These are phyloP conservation scores for Elsinoe necatrix DNA, from an alignment of 2,329 filamentous ascomycete species.

Conservation along the genomic window DNA sequence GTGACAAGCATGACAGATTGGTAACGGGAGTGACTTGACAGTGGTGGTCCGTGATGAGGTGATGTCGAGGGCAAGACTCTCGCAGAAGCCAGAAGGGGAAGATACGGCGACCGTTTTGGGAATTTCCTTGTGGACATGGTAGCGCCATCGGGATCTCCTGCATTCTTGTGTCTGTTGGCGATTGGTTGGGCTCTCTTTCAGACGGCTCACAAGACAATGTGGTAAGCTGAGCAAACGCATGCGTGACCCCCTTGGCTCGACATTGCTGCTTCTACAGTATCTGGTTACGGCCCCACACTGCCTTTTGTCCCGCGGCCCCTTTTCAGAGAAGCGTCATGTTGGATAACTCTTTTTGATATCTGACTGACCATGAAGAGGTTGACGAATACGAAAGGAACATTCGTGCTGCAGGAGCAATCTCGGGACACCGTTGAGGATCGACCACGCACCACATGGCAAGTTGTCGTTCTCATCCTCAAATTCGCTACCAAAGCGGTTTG, in stretches of 20 bases:
- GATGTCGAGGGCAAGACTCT: slow-evolving; percentile 2
- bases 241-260: not conserved
- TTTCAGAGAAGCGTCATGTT: slow-evolving; percentile 2
- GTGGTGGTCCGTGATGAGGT: slow-evolving; percentile 14
- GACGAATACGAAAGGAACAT: not conserved
- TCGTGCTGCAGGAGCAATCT: slow-evolving; percentile 14
- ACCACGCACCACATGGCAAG: slow-evolving; percentile 6
- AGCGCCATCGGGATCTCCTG: slow-evolving; percentile 1
- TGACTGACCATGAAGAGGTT: not conserved
- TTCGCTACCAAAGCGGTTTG: not conserved
- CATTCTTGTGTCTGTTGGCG: not conserved
- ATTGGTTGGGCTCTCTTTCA: not conserved
- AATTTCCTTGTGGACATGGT: not conserved
- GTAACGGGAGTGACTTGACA: not conserved
- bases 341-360: not conserved
- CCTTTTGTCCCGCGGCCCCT: not conserved
- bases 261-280: not conserved
- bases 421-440: slow-evolving; percentile 8
- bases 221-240: not conserved
- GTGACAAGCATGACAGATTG: slow-evolving; percentile 14
- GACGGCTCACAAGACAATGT: not conserved
- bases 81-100: slow-evolving; percentile 3
- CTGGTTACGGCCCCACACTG: not conserved
- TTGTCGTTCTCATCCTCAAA: not conserved
- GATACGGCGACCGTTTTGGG: slow-evolving; percentile 6